Evolutionary conservation across 2,329 filamentous ascomycete genomes (phyloP).

Genomic region (Polychaeton citri): DNA sequence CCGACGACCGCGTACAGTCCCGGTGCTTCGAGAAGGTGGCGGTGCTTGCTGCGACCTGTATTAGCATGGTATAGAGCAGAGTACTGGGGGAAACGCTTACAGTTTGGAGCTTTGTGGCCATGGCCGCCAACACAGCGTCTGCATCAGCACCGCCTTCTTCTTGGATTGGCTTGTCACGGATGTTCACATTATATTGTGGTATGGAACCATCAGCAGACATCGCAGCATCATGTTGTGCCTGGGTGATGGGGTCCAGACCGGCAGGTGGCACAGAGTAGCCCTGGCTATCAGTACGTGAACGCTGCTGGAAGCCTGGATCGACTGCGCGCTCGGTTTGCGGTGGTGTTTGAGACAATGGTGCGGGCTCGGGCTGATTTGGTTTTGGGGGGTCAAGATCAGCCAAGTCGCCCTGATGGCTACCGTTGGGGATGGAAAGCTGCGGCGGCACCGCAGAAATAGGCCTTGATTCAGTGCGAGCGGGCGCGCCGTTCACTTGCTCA

Average conservation of each 20-base stretch:
- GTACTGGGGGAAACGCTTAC: conserved; percentile 23
- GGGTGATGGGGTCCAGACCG: conserved; percentile 47
- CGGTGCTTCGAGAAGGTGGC: conserved; percentile 38
- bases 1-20: conserved; percentile 73
- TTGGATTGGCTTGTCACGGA: conserved; percentile 62
- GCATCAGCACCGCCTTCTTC: conserved; percentile 60
- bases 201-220: conserved; percentile 39
- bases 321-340: too few species aligned
- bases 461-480: conserved; percentile 1
- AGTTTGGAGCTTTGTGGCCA: conserved; percentile 58
- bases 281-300: conserved; percentile 44
- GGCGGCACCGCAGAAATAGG: conserved; percentile 1
- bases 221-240: conserved; percentile 55
- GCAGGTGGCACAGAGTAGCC: conserved; percentile 61
- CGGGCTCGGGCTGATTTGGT: conserved; percentile 9
- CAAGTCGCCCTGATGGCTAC: conserved; percentile 19
- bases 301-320: conserved; percentile 3
- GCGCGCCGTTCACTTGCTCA: conserved; percentile 11
- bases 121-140: conserved; percentile 59
- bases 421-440: conserved; percentile 11
- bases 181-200: conserved; percentile 63
- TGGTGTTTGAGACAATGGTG: not conserved
- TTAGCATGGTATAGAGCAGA: conserved; percentile 5
- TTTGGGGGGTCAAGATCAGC: conserved; percentile 21
- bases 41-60: conserved; percentile 38